These are phyloP conservation scores for Lipomyces chichibuensis DNA, from an alignment of 805 yeast species.

Conservation along the genomic window DNA sequence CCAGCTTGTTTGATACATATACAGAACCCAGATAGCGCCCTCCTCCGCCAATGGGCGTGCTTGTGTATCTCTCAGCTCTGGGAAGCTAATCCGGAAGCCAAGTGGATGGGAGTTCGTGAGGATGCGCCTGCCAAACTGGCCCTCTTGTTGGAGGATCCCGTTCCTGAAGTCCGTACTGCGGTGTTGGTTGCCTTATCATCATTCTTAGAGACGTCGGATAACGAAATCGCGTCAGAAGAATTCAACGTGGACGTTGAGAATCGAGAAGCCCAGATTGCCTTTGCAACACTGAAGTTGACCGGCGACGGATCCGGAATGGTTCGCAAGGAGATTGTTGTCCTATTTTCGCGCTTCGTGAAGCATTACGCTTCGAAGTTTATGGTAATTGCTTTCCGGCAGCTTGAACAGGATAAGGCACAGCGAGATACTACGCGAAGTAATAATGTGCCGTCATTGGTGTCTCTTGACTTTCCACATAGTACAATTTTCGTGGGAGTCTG, in stretches of 20 bases:
- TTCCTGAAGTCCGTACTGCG: constrained; percentile 93
- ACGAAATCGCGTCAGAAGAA: constrained; percentile 16
- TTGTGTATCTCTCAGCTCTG: constrained; percentile 77
- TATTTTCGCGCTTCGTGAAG: constrained; percentile 71
- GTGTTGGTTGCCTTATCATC: constrained; percentile 72
- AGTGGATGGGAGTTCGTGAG: constrained; percentile 67
- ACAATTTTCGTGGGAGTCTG: constrained; percentile 83
- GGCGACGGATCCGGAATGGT: constrained; percentile 91
- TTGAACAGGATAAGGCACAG: constrained; percentile 65
- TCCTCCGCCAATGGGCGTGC: constrained; percentile 90
- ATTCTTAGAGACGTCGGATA: constrained; percentile 55
- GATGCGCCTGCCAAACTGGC: constrained; percentile 62
- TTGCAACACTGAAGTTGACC: constrained; percentile 64
- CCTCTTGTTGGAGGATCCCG: constrained; percentile 75
- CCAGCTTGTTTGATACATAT: constrained; percentile 67
- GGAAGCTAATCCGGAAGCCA: constrained; percentile 72
- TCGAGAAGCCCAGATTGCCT: constrained; percentile 72
- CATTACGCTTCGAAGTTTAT: constrained; percentile 73
- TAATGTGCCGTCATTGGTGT: constrained; percentile 3
- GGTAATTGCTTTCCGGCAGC: constrained; percentile 82
- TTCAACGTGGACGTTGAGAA: constrained; percentile 40
- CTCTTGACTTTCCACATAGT: constrained; percentile 62
- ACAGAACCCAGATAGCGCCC: constrained; percentile 76
- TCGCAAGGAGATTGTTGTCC: constrained; percentile 78
- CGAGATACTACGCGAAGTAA: not conserved